Evolutionary conservation across 23 red algal species (phyloP).

Genomic region (Agarophyton chilense): DNA sequence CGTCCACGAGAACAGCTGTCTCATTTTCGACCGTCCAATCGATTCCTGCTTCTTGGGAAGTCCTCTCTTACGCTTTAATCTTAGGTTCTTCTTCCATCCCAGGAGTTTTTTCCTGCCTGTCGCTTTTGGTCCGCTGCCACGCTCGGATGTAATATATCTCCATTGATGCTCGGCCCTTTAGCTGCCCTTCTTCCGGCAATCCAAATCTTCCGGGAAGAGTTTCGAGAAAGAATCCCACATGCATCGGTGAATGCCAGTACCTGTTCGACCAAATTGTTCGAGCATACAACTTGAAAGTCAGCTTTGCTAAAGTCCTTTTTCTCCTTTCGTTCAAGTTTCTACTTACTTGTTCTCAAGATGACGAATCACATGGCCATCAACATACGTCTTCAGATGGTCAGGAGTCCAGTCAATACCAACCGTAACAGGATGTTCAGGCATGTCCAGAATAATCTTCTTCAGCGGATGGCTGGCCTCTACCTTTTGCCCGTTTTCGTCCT

Average conservation of each 20-base stretch:
- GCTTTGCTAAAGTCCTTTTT: background rate
- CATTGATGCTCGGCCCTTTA: conserved; percentile 4
- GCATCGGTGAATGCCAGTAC: conserved; percentile 51
- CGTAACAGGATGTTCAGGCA: conserved; percentile 40
- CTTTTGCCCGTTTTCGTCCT: background rate
- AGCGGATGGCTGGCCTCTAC: conserved; percentile 23
- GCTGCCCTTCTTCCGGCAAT: conserved; percentile 10
- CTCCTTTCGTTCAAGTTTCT: background rate
- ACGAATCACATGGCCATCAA: conserved; percentile 41
- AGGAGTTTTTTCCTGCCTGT: background rate
- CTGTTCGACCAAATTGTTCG: background rate
- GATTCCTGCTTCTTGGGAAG: background rate
- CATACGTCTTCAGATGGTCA: conserved; percentile 40
- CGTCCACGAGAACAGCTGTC: no score
- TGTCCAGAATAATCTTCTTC: conserved; percentile 50
- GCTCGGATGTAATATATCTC: conserved; percentile 41
- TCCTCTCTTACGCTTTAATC: background rate
- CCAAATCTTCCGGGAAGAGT: conserved; percentile 23
- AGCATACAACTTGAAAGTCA: background rate
- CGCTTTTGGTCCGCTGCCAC: conserved; percentile 19
- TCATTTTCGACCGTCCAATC: no score
- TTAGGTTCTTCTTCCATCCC: background rate
- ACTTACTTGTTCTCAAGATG: conserved; percentile 55
- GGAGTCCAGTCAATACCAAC: conserved; percentile 54
- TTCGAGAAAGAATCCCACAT: conserved; percentile 29